A percentile compares a stretch with the other conserved stretches of the same genome.
Conservation (phyloP, 345 rosid species). For the Aegle marmelos region DNA sequence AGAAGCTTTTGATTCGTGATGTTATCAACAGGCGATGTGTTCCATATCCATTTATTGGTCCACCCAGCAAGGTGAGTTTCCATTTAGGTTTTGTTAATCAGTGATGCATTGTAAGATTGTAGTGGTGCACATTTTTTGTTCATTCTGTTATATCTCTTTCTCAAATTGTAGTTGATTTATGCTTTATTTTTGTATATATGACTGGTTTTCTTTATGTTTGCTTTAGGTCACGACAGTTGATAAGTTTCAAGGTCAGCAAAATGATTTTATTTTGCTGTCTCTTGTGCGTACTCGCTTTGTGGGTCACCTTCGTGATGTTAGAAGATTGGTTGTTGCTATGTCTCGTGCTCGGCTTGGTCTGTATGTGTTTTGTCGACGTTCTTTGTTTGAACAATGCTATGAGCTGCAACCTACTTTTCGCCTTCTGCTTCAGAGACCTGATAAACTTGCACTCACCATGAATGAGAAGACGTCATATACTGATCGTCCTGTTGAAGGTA, state of each 20-base stretch:
- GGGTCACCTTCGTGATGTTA: slow-evolving; percentile 96
- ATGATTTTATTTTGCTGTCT: slow-evolving; percentile 88
- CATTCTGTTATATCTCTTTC: neutral
- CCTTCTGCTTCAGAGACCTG: slow-evolving; percentile 79
- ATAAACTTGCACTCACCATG: slow-evolving; percentile 62
- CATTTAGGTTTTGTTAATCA: neutral
- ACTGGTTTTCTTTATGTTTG: neutral
- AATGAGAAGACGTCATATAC: slow-evolving; percentile 59
- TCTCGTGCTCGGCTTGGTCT: slow-evolving; percentile 96
- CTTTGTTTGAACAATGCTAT: slow-evolving; percentile 93
- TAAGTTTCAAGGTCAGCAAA: slow-evolving; percentile 99
- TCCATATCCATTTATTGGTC: slow-evolving; percentile 85
- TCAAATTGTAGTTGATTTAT: neutral
- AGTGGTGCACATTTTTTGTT: neutral
- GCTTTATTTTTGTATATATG: neutral
- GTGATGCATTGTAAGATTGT: neutral
- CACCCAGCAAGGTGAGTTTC: slow-evolving; percentile 81
- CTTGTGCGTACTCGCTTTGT: slow-evolving; percentile 96
- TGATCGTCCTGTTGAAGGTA: slow-evolving; percentile 77
- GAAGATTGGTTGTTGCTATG: slow-evolving; percentile 98
- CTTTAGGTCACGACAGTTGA: slow-evolving; percentile 91
- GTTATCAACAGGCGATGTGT: slow-evolving; percentile 86
- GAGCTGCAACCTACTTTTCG: slow-evolving; percentile 94
- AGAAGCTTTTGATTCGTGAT: slow-evolving; percentile 97
- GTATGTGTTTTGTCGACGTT: slow-evolving; percentile 85